Conservation (phyloP, 164 flowering plant genomes). For the Amborella trichopoda region DNA sequence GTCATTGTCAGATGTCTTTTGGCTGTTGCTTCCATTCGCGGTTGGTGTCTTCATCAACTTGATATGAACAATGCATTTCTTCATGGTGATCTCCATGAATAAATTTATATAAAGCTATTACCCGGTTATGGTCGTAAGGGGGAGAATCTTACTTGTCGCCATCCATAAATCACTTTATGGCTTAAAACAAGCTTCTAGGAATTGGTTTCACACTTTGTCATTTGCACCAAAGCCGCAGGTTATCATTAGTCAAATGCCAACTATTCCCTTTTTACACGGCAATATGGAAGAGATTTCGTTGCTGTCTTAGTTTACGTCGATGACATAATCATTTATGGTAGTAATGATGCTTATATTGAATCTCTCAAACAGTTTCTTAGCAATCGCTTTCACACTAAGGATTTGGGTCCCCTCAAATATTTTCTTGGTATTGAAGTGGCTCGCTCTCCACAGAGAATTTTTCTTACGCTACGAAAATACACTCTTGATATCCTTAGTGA, state of each 20-base stretch:
- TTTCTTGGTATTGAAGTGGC: not conserved
- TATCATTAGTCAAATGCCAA: not conserved
- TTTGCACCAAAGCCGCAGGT: not conserved
- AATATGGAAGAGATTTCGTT: too few relatives aligned
- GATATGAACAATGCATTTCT: too few relatives aligned
- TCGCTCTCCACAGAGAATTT: not conserved
- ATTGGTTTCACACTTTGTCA: too few relatives aligned
- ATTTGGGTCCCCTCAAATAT: not conserved
- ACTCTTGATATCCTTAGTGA: not conserved
- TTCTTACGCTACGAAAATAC: not conserved
- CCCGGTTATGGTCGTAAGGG: not conserved
- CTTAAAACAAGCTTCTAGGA: too few relatives aligned
- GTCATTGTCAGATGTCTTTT: not conserved
- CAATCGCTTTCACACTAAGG: not conserved
- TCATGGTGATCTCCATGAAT: slow-evolving; percentile 2
- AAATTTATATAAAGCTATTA: not conserved
- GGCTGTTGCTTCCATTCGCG: not conserved
- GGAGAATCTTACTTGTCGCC: not conserved
- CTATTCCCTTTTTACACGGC: not conserved
- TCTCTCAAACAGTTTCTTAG: not conserved
- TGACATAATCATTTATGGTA: not conserved
- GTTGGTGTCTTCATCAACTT: too few relatives aligned
- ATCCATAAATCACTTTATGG: too few relatives aligned
- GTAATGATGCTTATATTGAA: not conserved
- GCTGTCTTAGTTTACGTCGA: not conserved